Percentiles rank a stretch among this genome's conserved stretches.
Conservation (phyloP, 768 basidiomycete genomes). For the Scleroderma citrinum region DNA sequence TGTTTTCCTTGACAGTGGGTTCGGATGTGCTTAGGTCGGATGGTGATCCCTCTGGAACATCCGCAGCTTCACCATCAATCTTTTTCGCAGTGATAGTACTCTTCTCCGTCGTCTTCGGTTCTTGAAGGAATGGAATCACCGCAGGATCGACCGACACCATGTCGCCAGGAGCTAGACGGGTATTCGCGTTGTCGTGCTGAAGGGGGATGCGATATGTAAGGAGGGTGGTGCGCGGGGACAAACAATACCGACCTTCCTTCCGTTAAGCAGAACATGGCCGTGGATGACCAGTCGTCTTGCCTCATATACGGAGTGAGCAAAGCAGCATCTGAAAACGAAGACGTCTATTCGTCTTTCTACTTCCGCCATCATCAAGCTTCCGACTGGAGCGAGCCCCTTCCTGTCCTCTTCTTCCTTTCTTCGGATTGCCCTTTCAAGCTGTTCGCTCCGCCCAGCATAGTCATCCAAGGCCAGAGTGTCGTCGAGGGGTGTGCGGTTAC, state of each 20-base stretch:
- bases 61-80: background rate
- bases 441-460: slow-evolving; percentile 50
- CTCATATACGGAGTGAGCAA: slow-evolving; percentile 85
- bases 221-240: background rate
- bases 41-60: background rate
- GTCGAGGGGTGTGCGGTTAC: slow-evolving; percentile 28
- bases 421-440: slow-evolving; percentile 37
- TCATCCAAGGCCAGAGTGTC: slow-evolving; percentile 43
- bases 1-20: background rate
- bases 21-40: background rate
- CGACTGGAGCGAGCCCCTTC: slow-evolving; percentile 80
- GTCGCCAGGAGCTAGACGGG: slow-evolving; percentile 88
- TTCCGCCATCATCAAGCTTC: slow-evolving; percentile 91
- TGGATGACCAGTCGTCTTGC: slow-evolving; percentile 83
- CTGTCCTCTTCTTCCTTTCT: slow-evolving; percentile 46
- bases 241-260: slow-evolving; percentile 61
- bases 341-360: slow-evolving; percentile 94
- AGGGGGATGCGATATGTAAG: background rate
- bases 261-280: slow-evolving; percentile 85
- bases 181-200: slow-evolving; percentile 81
- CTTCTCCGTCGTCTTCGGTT: slow-evolving; percentile 18
- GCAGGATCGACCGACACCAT: slow-evolving; percentile 85
- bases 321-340: slow-evolving; percentile 84
- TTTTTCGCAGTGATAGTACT: slow-evolving; percentile 5
- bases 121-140: slow-evolving; percentile 68